Conservation (phyloP, 306 rosid species). For the Castanea mollissima region DNA sequence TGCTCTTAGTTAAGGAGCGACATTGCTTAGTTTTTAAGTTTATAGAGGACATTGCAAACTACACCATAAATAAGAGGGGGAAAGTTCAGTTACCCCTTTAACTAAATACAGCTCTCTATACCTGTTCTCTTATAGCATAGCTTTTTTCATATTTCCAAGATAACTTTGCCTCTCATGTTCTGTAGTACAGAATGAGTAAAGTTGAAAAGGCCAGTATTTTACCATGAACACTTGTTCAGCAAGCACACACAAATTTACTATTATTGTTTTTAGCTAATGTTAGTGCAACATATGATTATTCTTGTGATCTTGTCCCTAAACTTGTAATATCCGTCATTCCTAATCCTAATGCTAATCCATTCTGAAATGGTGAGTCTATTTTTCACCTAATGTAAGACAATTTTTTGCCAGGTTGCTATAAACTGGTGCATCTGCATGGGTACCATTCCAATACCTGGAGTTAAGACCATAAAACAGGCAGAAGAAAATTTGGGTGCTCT, state of each 20-base stretch:
- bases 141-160: neutral
- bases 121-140: neutral
- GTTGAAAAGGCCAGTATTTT: neutral
- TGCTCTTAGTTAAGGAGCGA: too few relatives aligned
- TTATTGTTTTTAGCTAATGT: neutral
- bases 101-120: neutral
- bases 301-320: neutral
- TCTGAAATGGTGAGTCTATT: neutral
- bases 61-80: too few relatives aligned
- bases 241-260: neutral
- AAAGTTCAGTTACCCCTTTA: too few relatives aligned
- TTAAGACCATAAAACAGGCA: conserved; percentile 75
- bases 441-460: conserved; percentile 86
- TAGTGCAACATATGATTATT: neutral
- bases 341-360: neutral
- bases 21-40: too few relatives aligned
- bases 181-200: neutral
- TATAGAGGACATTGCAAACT: too few relatives aligned
- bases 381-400: conserved; percentile 10
- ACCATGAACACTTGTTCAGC: neutral
- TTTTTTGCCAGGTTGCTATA: conserved; percentile 72
- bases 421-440: conserved; percentile 94
- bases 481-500: conserved; percentile 88
- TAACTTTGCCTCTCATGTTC: neutral
- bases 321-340: neutral